These are phyloP conservation scores for Mycena vitilis DNA, from an alignment of 768 basidiomycete genomes.

Conservation along the genomic window DNA sequence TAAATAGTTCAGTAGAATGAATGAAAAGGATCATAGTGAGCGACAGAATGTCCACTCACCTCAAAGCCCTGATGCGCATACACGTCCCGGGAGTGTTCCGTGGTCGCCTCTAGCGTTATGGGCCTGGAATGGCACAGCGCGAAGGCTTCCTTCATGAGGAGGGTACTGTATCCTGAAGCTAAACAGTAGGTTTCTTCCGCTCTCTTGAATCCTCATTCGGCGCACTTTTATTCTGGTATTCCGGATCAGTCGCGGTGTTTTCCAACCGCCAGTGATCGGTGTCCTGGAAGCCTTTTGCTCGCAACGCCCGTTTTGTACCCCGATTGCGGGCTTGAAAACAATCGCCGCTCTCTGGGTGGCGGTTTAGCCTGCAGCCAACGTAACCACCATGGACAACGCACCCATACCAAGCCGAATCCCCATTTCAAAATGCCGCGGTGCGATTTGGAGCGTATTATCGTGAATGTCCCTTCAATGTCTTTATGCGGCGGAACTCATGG, in stretches of 20 bases:
- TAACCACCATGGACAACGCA: background rate
- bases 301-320: conserved; percentile 10
- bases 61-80: too few relatives aligned
- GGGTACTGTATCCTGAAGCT: conserved; percentile 7
- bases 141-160: conserved; percentile 25
- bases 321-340: conserved; percentile 21
- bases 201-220: too few relatives aligned
- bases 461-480: conserved; percentile 21
- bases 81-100: conserved; percentile 5
- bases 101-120: conserved; percentile 25
- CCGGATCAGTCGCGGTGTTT: conserved; percentile 28
- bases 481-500: conserved; percentile 26
- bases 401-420: conserved; percentile 14
- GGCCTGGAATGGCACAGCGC: conserved; percentile 5
- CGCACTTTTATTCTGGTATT: conserved; percentile 24
- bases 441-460: conserved; percentile 3
- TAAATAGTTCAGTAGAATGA: too few relatives aligned
- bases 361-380: background rate
- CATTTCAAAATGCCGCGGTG: conserved; percentile 10
- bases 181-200: too few relatives aligned
- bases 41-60: too few relatives aligned
- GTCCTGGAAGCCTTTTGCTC: conserved; percentile 5
- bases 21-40: too few relatives aligned
- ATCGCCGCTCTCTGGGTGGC: conserved; percentile 1
- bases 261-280: conserved; percentile 27